Conservation (phyloP, 257 asterid genomes). For the Solanum rostratum region DNA sequence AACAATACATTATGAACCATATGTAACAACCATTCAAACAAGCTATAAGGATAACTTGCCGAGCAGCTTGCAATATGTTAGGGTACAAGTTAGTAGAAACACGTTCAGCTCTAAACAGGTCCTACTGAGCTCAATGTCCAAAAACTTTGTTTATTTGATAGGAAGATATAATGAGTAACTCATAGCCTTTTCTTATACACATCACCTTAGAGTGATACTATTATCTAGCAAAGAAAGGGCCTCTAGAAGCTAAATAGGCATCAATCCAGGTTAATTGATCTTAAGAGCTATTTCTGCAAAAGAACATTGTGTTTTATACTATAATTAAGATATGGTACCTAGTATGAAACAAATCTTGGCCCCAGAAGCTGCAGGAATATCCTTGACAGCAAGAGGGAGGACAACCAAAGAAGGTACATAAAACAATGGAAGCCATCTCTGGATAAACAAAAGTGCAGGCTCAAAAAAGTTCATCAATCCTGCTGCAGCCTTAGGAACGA, state of each 20-base stretch:
- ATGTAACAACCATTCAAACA: neutral
- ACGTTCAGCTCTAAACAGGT: neutral
- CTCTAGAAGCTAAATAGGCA: neutral
- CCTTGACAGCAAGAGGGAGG: slow-evolving; percentile 80
- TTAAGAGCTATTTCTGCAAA: neutral
- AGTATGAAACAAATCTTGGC: slow-evolving; percentile 60
- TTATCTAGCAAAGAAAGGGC: neutral
- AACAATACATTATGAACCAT: neutral
- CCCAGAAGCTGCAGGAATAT: slow-evolving; percentile 91
- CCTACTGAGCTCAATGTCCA: neutral
- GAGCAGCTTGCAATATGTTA: neutral
- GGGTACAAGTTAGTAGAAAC: neutral
- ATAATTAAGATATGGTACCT: slow-evolving; percentile 18
- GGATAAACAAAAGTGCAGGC: slow-evolving; percentile 91
- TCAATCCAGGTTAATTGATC: neutral
- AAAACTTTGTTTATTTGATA: neutral
- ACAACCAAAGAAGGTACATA: slow-evolving; percentile 93
- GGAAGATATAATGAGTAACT: neutral
- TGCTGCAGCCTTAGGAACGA: slow-evolving; percentile 67
- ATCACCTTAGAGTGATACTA: neutral
- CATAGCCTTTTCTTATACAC: neutral
- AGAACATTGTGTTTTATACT: neutral
- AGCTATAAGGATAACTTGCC: neutral
- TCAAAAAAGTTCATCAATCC: slow-evolving; percentile 76
- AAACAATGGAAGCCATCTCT: slow-evolving; percentile 96